Base-by-base conservation (phyloP, 2,329 filamentous ascomycete species). In the Alternaria tenuissima region DNA sequence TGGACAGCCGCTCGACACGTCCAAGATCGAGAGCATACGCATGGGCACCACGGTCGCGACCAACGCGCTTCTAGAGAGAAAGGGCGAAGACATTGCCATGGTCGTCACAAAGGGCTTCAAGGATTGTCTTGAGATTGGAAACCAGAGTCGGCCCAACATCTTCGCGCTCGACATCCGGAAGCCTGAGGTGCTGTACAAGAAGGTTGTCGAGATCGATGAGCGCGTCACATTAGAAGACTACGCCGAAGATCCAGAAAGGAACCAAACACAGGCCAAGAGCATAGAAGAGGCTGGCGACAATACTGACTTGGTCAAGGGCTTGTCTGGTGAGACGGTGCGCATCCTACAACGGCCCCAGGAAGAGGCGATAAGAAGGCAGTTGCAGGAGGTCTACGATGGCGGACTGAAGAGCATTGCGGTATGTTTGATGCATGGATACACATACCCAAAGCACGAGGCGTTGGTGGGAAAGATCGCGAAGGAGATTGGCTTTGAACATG, bases 1-100 rank as follows among this genome's bases (percentile, higher is more conserved):
- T 48, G 93, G 92, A 26, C 84, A 93, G 75, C 83, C 91, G 1
- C 82, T 97, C 8, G 93, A 97, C 77, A 97, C 93, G 1, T 87
- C 88, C 18, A 81, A 89, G 72, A 96, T 97, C 69, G 92, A 95
- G 69, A 93, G 91, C 56, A 97, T 97, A 76, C 90, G 94, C 48
- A 97, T 97, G 94, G 94, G 94, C 44, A 97, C 94, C 1, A 97
- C 94, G 0, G 93, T 97, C 12, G 94, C 94, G 9, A 97, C 94
- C 0, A 97, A 97, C 77, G 94, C 94, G 0, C 80, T 97, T 57
- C 84, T 97, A 2, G 94, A 97, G 79, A 85, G 94, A 59, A 97
- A 97, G 78, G 94, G 94, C 48, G 93, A 96, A 80, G 88, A 88
- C 68, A 94, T 95, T 74, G 93, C 92, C 14, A 86, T 97, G 78